Evolutionary conservation across 345 rosid genomes (phyloP), one percentile per base, ranked within the genome.

Genomic region (Acer campestre): DNA sequence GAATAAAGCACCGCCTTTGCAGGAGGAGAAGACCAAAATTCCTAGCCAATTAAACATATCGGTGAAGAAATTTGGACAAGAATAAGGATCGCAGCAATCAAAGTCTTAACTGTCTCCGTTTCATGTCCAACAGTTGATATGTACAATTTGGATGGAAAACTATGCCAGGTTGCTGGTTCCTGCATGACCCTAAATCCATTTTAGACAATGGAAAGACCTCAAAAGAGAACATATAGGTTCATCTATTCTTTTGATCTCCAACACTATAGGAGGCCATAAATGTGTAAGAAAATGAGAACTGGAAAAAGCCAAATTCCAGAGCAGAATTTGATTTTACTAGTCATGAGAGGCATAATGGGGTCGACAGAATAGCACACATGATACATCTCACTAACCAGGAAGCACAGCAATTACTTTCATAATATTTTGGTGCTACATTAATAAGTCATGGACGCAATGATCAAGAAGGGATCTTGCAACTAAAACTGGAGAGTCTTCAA

Each of bases 1-100:
- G 96, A 92, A 59, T 88, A 94, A 76, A 94, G 94, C 81, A 94
- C 90, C 2, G 93, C 97, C 49, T 88, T 83, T 68, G 97, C 96
- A 62, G 97, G 89, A 68, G 89, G 73, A 59, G 81, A 75, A 67
- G 84, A 69, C 67, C 80, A 83, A 78, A 78, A 73, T 44, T 92
- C 89, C 84, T 85, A 86, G 62, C 91, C 89, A 85, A 82, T 61
- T 61, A 87, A 79, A 67, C 92, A 79, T 73, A 91, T 66, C 3
- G 97, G 96, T 78, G 94, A 86, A 71, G 91, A 78, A 18, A 92
- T 77, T 85, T 94, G 96, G 73, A 81, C 88, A 69, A 86, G 72
- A 70, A 92, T 73, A 70, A 94, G 78, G 29, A 86, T 74, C 27
- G 77, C 73, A 18, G 96, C 84, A 20, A 89, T 73, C 35, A 92